These are phyloP conservation scores for Curvularia sp. DNA, from an alignment of 2,329 filamentous ascomycete species.

Conservation along the genomic window DNA sequence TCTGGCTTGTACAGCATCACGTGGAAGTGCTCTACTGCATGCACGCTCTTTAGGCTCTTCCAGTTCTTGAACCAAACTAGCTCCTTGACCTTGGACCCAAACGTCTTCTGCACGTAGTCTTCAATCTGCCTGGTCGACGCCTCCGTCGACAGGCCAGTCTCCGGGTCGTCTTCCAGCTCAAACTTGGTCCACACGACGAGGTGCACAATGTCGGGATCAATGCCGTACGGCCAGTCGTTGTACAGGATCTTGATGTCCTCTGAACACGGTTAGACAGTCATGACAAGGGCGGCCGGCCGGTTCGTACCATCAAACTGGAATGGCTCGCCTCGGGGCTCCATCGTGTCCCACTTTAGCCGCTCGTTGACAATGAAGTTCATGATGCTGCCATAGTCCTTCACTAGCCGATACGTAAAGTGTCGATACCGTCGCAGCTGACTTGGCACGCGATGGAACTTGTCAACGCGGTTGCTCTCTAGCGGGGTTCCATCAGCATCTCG, in stretches of 20 bases:
- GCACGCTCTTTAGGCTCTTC: constrained; percentile 81
- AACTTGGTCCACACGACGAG: constrained; percentile 96
- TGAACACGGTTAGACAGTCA: constrained; percentile 32
- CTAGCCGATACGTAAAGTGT: constrained; percentile 69
- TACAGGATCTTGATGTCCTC: constrained; percentile 75
- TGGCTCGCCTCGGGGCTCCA: constrained; percentile 50
- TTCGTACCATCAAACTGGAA: constrained; percentile 49
- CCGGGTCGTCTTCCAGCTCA: constrained; percentile 71
- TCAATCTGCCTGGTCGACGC: constrained; percentile 70
- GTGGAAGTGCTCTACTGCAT: constrained; percentile 91
- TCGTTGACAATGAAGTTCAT: constrained; percentile 76
- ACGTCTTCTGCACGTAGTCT: constrained; percentile 71
- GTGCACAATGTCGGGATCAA: constrained; percentile 79
- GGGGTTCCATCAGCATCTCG: constrained; percentile 13
- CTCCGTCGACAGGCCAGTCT: constrained; percentile 70
- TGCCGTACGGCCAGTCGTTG: constrained; percentile 95
- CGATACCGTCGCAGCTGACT: constrained; percentile 81
- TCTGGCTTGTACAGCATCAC: constrained; percentile 87
- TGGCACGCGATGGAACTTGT: constrained; percentile 77
- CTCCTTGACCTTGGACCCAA: constrained; percentile 62
- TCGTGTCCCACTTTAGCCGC: constrained; percentile 70
- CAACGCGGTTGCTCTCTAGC: constrained; percentile 69
- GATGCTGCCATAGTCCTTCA: constrained; percentile 74
- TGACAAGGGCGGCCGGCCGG: not conserved
- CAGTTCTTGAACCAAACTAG: constrained; percentile 90